Evolutionary conservation across 352 stramenopile genomes (phyloP).

Genomic region (Pseudoperonospora humuli): DNA sequence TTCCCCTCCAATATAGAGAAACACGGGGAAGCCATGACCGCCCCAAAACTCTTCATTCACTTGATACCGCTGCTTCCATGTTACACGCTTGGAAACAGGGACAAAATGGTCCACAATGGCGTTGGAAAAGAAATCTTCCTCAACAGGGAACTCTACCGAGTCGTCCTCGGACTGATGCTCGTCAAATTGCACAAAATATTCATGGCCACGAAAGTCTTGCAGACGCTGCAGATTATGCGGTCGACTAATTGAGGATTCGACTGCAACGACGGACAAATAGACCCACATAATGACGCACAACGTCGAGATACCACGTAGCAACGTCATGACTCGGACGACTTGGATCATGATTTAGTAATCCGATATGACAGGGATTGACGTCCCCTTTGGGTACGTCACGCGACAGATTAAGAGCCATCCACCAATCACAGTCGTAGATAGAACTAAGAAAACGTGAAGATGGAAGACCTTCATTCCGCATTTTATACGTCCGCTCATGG

Average conservation of each 20-base stretch:
- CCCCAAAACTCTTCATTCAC: conserved; percentile 86
- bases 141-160: conserved; percentile 21
- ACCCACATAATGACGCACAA: conserved; percentile 1
- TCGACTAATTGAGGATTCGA: conserved; percentile 6
- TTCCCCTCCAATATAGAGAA: conserved; percentile 85
- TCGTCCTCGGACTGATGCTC: conserved; percentile 23
- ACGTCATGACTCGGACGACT: conserved; percentile 11
- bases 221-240: conserved; percentile 45
- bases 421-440: too few relatives aligned
- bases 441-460: too few relatives aligned
- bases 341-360: too few relatives aligned
- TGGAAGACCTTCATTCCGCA: too few relatives aligned
- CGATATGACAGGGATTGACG: too few relatives aligned
- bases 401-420: too few relatives aligned
- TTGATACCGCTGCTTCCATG: conserved; percentile 86
- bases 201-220: conserved; percentile 57
- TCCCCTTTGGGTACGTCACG: too few relatives aligned
- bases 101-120: conserved; percentile 70
- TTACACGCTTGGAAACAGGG: conserved; percentile 45
- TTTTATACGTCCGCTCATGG: too few relatives aligned
- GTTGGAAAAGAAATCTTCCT: conserved; percentile 50
- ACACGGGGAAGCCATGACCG: conserved; percentile 66
- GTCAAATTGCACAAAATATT: conserved; percentile 54
- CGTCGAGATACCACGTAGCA: background rate
- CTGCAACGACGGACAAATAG: background rate